Conservation (phyloP, 2,329 filamentous ascomycete genomes). For the Leptographium wingfieldii region DNA sequence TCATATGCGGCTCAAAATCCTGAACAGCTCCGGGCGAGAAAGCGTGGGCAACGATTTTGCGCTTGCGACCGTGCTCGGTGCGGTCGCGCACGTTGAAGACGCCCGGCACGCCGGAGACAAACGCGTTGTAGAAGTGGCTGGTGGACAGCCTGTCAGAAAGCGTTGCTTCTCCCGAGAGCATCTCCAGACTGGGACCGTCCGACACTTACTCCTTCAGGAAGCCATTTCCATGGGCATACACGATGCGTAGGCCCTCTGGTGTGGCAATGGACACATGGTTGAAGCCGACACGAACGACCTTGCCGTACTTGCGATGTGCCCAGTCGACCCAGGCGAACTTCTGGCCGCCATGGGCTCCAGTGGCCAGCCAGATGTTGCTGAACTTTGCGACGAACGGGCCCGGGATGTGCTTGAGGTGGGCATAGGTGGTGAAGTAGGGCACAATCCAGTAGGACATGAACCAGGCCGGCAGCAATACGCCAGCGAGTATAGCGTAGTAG, state of each 20-base stretch:
- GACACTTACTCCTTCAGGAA: slow-evolving; percentile 8
- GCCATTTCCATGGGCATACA: slow-evolving; percentile 11
- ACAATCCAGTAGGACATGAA: slow-evolving; percentile 8
- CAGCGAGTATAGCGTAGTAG: slow-evolving; percentile 5
- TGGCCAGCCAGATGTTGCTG: slow-evolving; percentile 9
- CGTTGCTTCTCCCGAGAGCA: too few species aligned
- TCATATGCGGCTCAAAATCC: slow-evolving; percentile 11
- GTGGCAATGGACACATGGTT: slow-evolving; percentile 10
- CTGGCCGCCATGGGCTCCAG: slow-evolving; percentile 4
- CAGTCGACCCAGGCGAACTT: slow-evolving; percentile 9
- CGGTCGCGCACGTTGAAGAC: slow-evolving; percentile 59
- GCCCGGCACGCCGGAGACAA: slow-evolving; percentile 10
- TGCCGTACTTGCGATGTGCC: slow-evolving; percentile 9
- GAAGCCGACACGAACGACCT: slow-evolving; percentile 9
- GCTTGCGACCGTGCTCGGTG: slow-evolving; percentile 54
- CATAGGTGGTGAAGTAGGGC: slow-evolving; percentile 9
- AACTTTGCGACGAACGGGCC: slow-evolving; percentile 9
- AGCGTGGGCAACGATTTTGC: slow-evolving; percentile 56
- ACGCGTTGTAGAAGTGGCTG: slow-evolving; percentile 9
- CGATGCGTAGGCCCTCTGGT: slow-evolving; percentile 5
- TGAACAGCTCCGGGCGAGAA: slow-evolving; percentile 26
- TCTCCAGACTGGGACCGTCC: background rate
- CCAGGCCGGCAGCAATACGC: slow-evolving; percentile 4
- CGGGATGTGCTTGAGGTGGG: slow-evolving; percentile 6
- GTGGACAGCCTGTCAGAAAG: background rate